A percentile compares a stretch with the other conserved stretches of the same genome.
Evolutionary conservation across 2,329 filamentous ascomycete genomes (phyloP).

Genomic region (Neonectria neomacrospora): DNA sequence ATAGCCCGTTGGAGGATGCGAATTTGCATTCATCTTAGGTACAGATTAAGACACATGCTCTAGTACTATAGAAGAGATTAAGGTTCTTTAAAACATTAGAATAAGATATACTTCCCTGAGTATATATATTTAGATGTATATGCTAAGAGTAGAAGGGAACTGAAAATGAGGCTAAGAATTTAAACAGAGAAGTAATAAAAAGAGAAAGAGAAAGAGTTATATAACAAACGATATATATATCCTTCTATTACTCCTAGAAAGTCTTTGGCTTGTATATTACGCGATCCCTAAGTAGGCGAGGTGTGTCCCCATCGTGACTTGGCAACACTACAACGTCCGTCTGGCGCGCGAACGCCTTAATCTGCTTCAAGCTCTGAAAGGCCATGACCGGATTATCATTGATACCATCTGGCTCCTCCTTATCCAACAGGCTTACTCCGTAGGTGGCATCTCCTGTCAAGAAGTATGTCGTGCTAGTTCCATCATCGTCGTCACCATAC

Average conservation of each 20-base stretch:
- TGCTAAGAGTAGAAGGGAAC: no score
- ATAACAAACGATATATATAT: background rate
- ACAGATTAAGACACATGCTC: no score
- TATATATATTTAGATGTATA: no score
- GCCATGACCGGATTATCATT: conserved; percentile 15
- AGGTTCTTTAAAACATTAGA: no score
- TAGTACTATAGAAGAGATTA: no score
- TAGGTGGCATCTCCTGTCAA: conserved; percentile 18
- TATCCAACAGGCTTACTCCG: conserved; percentile 10
- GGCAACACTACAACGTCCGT: conserved; percentile 16
- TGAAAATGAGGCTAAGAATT: no score
- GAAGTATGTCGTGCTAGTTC: conserved; percentile 10
- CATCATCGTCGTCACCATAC: conserved; percentile 4
- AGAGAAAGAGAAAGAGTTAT: no score
- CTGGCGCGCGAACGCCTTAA: conserved; percentile 17
- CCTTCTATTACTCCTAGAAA: background rate
- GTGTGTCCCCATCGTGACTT: conserved; percentile 8
- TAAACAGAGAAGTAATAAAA: no score
- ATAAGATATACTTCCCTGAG: no score
- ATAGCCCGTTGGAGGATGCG: no score
- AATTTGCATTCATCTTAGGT: no score
- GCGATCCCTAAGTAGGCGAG: conserved; percentile 2
- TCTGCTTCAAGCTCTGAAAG: conserved; percentile 12
- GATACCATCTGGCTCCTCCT: conserved; percentile 18
- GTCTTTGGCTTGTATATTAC: conserved; percentile 8